Conservation (phyloP, 2,329 filamentous ascomycete genomes). For the Fusarium hostae region DNA sequence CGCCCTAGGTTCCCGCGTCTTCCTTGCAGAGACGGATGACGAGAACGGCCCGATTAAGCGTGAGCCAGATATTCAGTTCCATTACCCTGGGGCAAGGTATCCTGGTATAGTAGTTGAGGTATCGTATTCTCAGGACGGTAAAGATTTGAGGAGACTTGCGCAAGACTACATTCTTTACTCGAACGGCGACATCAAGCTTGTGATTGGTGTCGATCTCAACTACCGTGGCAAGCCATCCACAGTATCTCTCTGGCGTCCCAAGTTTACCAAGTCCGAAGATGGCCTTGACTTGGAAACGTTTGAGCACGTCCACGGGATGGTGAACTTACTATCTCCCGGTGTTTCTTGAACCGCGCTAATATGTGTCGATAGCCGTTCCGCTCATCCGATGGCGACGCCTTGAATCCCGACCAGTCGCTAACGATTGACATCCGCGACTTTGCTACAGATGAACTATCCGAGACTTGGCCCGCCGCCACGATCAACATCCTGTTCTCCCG, state of each 20-base stretch:
- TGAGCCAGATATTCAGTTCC: neutral
- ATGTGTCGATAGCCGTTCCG: no score
- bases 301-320: neutral
- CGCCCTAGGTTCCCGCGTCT: neutral
- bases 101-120: neutral
- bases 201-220: neutral
- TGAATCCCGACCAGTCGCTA: no score
- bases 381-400: no score
- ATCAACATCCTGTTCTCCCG: no score
- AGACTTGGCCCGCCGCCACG: no score
- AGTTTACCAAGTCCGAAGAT: neutral
- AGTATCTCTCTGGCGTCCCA: neutral
- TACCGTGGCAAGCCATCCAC: neutral
- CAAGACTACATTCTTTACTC: neutral
- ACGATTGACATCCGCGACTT: no score
- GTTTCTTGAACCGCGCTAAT: no score
- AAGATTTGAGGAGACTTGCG: neutral
- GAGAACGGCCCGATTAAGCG: neutral
- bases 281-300: neutral
- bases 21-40: neutral
- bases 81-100: neutral
- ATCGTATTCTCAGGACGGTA: neutral
- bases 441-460: no score
- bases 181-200: neutral
- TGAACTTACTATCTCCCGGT: no score